These are phyloP conservation scores for Incumbomyces delicatus DNA, from an alignment of 2,329 filamentous ascomycete genomes.

Conservation along the genomic window DNA sequence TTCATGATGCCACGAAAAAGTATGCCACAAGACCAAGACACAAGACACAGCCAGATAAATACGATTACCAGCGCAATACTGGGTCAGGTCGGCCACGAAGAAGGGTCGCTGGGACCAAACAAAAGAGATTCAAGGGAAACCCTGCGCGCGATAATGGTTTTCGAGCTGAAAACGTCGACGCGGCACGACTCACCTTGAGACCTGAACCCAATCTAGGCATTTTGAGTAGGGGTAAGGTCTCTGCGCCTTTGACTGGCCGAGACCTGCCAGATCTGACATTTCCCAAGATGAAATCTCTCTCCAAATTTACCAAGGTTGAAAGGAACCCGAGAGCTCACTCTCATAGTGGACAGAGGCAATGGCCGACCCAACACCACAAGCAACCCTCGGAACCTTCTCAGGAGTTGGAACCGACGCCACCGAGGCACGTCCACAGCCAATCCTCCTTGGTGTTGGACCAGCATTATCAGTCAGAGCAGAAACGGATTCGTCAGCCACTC, in stretches of 20 bases:
- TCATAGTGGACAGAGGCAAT: not conserved
- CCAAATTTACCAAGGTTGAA: not conserved
- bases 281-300: conserved; percentile 19
- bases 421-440: too few species aligned
- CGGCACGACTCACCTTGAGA: conserved; percentile 16
- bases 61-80: conserved; percentile 12
- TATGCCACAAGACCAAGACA: conserved; percentile 16
- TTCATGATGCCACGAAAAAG: conserved; percentile 10
- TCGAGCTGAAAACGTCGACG: conserved; percentile 17
- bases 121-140: conserved; percentile 9
- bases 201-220: conserved; percentile 12
- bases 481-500: too few species aligned
- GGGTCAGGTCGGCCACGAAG: not conserved
- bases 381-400: too few species aligned
- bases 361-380: not conserved
- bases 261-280: conserved; percentile 21
- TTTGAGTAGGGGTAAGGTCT: conserved; percentile 16
- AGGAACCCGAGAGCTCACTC: not conserved
- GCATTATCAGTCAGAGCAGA: too few species aligned
- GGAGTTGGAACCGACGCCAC: too few species aligned
- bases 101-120: not conserved
- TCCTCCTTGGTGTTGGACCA: too few species aligned
- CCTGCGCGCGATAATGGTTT: conserved; percentile 13
- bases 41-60: conserved; percentile 17
- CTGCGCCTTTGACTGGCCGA: conserved; percentile 4